These are phyloP conservation scores for Aspergillus sp. DNA, from an alignment of 2,329 filamentous ascomycete genomes.

Conservation along the genomic window DNA sequence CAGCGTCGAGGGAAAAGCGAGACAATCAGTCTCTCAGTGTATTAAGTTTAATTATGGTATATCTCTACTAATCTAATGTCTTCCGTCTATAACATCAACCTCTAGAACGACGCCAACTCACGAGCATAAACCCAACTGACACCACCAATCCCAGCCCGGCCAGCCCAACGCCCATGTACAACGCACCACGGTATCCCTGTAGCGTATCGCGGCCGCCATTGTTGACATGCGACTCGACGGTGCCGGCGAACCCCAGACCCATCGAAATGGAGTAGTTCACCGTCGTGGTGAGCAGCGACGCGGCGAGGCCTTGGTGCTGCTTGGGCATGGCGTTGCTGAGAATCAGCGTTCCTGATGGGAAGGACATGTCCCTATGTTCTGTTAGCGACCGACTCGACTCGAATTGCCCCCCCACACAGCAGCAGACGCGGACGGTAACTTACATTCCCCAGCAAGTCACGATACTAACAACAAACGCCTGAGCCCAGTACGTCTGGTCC, in stretches of 20 bases:
- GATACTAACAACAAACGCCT: slow-evolving; percentile 17
- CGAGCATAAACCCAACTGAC: slow-evolving; percentile 10
- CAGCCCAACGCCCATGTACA: slow-evolving; percentile 32
- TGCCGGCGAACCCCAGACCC: slow-evolving; percentile 58
- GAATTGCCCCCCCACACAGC: not conserved
- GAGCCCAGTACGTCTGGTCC: slow-evolving; percentile 33
- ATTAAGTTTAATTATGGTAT: no score
- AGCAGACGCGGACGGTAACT: slow-evolving; percentile 2
- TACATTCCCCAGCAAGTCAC: slow-evolving; percentile 25
- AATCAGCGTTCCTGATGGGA: slow-evolving; percentile 54
- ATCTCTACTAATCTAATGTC: no score
- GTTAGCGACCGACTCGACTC: slow-evolving; percentile 1
- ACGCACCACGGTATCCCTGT: slow-evolving; percentile 30
- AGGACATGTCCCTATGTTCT: slow-evolving; percentile 55
- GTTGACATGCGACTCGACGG: slow-evolving; percentile 46
- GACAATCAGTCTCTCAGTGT: no score
- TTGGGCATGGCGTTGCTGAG: slow-evolving; percentile 44
- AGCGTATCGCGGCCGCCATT: slow-evolving; percentile 25
- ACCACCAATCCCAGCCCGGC: slow-evolving; percentile 15
- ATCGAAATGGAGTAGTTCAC: slow-evolving; percentile 62
- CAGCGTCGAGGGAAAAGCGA: no score
- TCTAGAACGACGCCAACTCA: no score
- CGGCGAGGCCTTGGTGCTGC: slow-evolving; percentile 44
- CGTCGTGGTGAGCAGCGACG: slow-evolving; percentile 52
- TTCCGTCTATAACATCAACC: no score